Evolutionary conservation across 768 basidiomycete genomes (phyloP).

Genomic region (Mycena haematopus): DNA sequence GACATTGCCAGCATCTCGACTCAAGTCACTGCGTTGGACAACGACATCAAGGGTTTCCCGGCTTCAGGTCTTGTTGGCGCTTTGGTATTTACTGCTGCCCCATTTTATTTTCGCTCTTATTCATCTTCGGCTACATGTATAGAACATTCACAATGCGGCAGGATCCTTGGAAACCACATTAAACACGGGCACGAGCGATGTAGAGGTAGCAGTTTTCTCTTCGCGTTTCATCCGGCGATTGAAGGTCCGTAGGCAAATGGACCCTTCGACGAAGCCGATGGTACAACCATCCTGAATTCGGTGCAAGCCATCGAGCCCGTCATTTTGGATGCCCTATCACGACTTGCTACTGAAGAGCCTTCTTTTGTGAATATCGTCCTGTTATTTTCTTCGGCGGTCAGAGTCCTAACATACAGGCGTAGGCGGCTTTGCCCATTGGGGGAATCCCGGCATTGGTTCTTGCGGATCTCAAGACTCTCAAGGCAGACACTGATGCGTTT

Average conservation of each 20-base stretch:
- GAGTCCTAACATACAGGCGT: not conserved
- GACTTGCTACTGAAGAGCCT: constrained; percentile 35
- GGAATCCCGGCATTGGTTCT: constrained; percentile 38
- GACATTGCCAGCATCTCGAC: constrained; percentile 35
- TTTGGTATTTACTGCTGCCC: constrained; percentile 32
- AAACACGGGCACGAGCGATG: constrained; percentile 34
- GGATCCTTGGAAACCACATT: constrained; percentile 31
- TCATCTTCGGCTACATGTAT: not conserved
- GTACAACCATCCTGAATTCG: constrained; percentile 29
- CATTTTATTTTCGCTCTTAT: not conserved
- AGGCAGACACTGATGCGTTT: constrained; percentile 31
- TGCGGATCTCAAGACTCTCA: constrained; percentile 37
- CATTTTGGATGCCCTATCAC: constrained; percentile 33
- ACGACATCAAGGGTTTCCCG: constrained; percentile 37
- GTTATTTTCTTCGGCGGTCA: not conserved
- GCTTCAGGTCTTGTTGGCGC: constrained; percentile 32
- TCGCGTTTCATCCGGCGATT: not conserved
- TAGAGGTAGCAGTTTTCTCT: constrained; percentile 28
- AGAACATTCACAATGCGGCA: constrained; percentile 39
- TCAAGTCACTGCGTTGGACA: constrained; percentile 36
- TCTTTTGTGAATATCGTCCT: constrained; percentile 28
- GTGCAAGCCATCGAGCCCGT: constrained; percentile 37
- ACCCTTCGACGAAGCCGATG: constrained; percentile 37
- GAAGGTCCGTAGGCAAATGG: constrained; percentile 30
- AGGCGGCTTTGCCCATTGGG: constrained; percentile 36